Percentiles rank a stretch among this genome's conserved stretches.
These are phyloP conservation scores for Boletus reticuloceps DNA, from an alignment of 768 basidiomycete species.

Conservation along the genomic window DNA sequence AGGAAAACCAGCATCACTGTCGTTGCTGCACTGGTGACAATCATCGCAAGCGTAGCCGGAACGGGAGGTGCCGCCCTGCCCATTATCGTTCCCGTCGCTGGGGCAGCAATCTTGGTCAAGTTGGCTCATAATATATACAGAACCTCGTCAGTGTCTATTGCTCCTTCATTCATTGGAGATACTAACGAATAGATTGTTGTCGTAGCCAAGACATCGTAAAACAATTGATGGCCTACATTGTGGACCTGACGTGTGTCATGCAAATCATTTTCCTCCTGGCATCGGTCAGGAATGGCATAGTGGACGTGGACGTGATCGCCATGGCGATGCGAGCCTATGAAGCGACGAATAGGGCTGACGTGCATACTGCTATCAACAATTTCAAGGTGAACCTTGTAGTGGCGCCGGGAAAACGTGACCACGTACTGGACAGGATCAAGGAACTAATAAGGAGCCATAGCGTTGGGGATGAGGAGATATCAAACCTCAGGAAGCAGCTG, in stretches of 20 bases:
- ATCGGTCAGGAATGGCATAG: neutral
- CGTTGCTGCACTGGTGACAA: conserved; percentile 3
- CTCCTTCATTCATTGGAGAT: too few species aligned
- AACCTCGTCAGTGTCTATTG: neutral
- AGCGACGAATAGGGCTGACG: neutral
- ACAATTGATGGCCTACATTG: too few species aligned
- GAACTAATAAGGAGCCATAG: neutral
- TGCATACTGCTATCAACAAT: neutral
- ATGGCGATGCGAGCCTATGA: neutral
- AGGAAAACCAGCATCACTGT: neutral
- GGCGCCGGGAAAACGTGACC: neutral
- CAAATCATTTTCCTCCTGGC: neutral
- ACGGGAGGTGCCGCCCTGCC: neutral
- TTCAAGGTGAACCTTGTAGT: neutral
- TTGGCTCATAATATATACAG: neutral
- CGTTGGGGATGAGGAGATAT: neutral
- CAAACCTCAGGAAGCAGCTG: neutral
- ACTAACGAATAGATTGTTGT: too few species aligned
- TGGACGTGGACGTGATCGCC: neutral
- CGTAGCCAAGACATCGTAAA: neutral
- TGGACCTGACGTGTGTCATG: neutral
- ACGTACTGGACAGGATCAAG: neutral
- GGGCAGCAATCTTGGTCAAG: neutral
- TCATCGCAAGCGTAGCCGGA: neutral
- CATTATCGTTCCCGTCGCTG: conserved; percentile 1